Evolutionary conservation across 192 early-diverging fungal genomes (phyloP), one percentile per base, ranked within the genome.

Genomic region (Paraglomus occultum): DNA sequence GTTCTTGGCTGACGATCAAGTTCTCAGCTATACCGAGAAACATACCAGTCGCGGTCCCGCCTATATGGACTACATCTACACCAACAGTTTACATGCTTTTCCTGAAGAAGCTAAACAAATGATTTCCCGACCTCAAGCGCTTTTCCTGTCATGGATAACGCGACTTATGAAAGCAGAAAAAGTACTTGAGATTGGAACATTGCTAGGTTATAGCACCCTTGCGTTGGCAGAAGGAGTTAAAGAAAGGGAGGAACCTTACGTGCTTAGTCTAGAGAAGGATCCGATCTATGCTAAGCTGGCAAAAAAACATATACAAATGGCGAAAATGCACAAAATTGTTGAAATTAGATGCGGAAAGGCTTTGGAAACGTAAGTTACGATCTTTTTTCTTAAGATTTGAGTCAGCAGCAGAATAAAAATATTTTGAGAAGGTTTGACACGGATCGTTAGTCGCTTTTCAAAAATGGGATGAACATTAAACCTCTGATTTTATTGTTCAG

Each of bases 141-240:
- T 79, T 4, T 58, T 87, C 0, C 76, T 89, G 14, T 71, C 71
- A 23, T 76, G 83, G 51, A 60, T 89, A 3, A 79, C 85, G 18
- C 71, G 75, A 0, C 52, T 89, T 11, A 72, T 81, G 10, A 75
- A 75, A 5, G 87, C 89, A 18, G 69, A 74, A 22, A 53, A 64
- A 1, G 74, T 90, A 8, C 77, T 93, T 0, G 90, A 93, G 45
- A 79, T 93, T 49, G 91, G 90, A 0, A 79, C 79, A 7, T 90
- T 89, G 58, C 88, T 85, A 22, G 91, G 91, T 1, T 81, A 76
- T 31, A 85, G 84, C 6, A 76, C 88, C 1, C 77, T 89, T 15
- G 86, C 81, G 54, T 86, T 93, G 75, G 89, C 90, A n/a, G 83
- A 84, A 47, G 89, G 80, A 3, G 77, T 90, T 67, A 50, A 55